Conservation (phyloP, 495 filamentous ascomycete genomes). For the Tuber calosporum region DNA sequence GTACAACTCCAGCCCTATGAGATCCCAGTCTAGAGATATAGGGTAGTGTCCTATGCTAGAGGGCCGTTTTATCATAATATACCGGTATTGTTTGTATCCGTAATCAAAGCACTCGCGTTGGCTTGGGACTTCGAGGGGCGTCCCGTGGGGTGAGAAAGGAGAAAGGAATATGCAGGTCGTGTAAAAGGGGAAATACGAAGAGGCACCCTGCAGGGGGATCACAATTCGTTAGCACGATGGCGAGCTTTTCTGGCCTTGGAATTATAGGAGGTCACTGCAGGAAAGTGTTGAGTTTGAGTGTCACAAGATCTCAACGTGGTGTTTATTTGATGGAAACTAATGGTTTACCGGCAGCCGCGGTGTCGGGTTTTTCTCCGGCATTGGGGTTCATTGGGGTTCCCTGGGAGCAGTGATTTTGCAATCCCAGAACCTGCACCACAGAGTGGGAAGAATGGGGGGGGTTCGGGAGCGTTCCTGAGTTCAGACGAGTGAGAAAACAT, state of each 20-base stretch:
- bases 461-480: not conserved
- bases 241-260: too few species aligned
- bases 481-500: not conserved
- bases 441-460: not conserved
- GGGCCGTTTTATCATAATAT: not conserved
- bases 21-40: not conserved
- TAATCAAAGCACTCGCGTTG: not conserved
- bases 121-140: not conserved
- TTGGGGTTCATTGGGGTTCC: not conserved
- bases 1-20: not conserved
- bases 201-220: not conserved
- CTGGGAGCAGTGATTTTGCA: not conserved
- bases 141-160: not conserved
- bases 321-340: not conserved
- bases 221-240: not conserved
- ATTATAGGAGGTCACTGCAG: too few species aligned
- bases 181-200: not conserved
- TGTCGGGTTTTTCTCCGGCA: not conserved
- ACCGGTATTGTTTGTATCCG: not conserved
- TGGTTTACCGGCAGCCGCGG: not conserved
- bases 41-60: not conserved
- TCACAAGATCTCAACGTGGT: too few species aligned
- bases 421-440: not conserved
- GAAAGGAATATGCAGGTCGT: not conserved
- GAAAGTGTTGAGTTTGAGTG: too few species aligned